Percentiles rank a stretch among this genome's conserved stretches.
Evolutionary conservation across 2,329 filamentous ascomycete genomes (phyloP).

Genomic region (Neospermospora avenae): DNA sequence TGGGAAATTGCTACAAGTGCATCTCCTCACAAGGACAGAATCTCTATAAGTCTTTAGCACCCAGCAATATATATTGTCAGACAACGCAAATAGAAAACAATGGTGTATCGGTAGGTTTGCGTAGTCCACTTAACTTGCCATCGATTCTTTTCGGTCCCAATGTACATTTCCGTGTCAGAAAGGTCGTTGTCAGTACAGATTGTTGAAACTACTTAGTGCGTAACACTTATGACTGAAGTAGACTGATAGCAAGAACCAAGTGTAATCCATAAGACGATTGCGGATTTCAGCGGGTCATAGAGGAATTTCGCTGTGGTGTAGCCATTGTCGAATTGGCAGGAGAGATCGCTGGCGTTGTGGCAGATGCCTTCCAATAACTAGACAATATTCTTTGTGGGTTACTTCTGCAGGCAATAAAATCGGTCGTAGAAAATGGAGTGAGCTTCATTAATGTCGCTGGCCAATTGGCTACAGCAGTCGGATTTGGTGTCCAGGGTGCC

Average conservation of each 20-base stretch:
- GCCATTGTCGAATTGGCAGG: background rate
- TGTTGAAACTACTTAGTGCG: background rate
- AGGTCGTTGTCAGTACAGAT: background rate
- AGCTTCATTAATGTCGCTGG: background rate
- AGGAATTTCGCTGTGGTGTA: background rate
- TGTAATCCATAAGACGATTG: background rate
- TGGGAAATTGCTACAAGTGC: background rate
- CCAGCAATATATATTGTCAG: background rate
- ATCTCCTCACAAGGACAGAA: background rate
- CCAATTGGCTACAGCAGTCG: background rate
- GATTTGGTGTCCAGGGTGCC: background rate
- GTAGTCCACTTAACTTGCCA: no score
- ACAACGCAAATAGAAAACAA: background rate
- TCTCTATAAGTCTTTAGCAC: background rate
- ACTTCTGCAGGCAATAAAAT: background rate
- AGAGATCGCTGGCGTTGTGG: background rate
- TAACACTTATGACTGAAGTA: background rate
- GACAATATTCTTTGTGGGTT: background rate
- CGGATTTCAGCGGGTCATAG: background rate
- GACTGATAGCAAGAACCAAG: background rate
- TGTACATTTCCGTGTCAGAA: no score
- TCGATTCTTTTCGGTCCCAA: no score
- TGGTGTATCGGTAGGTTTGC: background rate
- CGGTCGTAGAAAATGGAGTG: background rate
- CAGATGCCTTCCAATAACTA: background rate